Conservation (phyloP, 2,329 filamentous ascomycete genomes). For the Talaromyces rugulosus region DNA sequence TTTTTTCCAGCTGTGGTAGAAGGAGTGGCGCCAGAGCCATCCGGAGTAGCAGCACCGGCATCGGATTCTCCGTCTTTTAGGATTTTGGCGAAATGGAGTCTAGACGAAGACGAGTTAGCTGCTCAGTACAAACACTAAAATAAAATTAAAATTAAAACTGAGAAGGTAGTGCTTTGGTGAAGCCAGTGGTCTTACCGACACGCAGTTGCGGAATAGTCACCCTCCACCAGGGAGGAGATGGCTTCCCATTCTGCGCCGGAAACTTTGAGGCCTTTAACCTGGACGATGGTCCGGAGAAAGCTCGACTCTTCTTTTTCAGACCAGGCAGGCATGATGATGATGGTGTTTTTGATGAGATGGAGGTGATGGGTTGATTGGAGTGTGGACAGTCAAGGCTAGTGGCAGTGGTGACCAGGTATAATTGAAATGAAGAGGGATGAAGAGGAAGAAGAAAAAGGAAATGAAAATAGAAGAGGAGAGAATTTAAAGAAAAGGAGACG, state of each 20-base stretch:
- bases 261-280: not conserved
- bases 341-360: not conserved
- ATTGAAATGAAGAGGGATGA: not conserved
- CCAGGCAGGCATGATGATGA: not conserved
- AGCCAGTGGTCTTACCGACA: not conserved
- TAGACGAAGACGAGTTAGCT: not conserved
- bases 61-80: not conserved
- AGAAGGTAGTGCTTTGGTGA: not conserved
- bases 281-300: not conserved
- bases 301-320: not conserved
- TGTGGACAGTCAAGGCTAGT: not conserved
- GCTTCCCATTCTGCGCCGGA: not conserved
- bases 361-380: not conserved
- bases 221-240: not conserved
- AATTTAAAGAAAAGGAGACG: not conserved
- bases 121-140: not conserved
- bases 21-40: not conserved
- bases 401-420: not conserved
- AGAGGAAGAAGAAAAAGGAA: not conserved
- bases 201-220: not conserved
- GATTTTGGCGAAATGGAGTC: conserved; percentile 3
- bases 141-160: not conserved
- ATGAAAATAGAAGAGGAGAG: not conserved
- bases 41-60: not conserved
- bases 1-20: not conserved